phyloP scores from a whole-genome alignment of 345 rosid species.

The Theobroma cacao region DNA sequence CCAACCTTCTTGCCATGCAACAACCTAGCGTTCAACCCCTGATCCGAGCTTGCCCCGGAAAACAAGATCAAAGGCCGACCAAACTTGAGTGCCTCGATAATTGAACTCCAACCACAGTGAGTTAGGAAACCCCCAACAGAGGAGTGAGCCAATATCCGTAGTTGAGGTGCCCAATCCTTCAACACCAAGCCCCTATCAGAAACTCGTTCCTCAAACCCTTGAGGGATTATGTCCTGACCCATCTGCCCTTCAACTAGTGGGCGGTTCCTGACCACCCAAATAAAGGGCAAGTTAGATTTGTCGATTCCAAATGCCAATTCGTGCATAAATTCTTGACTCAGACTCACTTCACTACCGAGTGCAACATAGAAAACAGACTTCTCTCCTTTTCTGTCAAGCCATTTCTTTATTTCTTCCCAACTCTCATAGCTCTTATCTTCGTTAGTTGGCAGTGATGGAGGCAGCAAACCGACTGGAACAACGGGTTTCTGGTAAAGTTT shows the following conservation, averaged over 20 bases:
- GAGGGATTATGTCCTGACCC: constrained; percentile 1
- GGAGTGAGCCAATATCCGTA: constrained; percentile 31
- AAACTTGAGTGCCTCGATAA: constrained; percentile 41
- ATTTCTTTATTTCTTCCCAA: constrained; percentile 31
- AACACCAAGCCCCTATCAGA: constrained; percentile 5
- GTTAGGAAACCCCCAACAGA: constrained; percentile 40
- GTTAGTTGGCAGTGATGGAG: constrained; percentile 21
- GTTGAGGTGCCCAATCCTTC: constrained; percentile 47
- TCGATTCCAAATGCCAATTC: constrained; percentile 50
- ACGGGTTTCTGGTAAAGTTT: constrained; percentile 36
- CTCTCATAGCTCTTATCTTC: constrained; percentile 11
- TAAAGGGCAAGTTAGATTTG: constrained; percentile 39
- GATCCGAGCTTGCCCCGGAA: constrained; percentile 43
- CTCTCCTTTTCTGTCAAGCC: constrained; percentile 35
- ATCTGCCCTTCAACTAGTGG: neutral
- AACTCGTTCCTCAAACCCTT: constrained; percentile 10
- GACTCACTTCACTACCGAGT: constrained; percentile 42
- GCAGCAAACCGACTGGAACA: constrained; percentile 47
- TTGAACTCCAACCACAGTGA: constrained; percentile 20
- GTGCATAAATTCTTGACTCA: constrained; percentile 24
- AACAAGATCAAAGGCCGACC: constrained; percentile 52
- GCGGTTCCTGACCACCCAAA: constrained; percentile 35
- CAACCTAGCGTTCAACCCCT: constrained; percentile 35
- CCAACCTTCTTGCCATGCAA: constrained; percentile 50
- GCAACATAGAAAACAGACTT: constrained; percentile 43